Evolutionary conservation across 805 yeast genomes (phyloP).

Genomic region (Ogataea polymorpha): DNA sequence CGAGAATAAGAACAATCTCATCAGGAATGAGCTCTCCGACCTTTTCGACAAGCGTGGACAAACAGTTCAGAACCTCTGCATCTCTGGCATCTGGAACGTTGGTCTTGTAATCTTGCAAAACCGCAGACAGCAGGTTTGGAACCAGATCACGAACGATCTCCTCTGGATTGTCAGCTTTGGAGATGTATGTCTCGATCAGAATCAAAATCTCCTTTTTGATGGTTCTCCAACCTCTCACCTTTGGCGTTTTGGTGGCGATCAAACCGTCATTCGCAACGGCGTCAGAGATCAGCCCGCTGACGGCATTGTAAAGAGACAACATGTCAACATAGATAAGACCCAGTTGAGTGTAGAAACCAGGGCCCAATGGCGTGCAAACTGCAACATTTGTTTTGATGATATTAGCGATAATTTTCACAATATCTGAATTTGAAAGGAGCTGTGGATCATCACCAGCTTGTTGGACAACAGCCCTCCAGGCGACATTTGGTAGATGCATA

Average conservation of each 20-base stretch:
- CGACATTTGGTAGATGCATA: slow-evolving; percentile 90
- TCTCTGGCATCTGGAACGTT: slow-evolving; percentile 97
- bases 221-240: slow-evolving; percentile 92
- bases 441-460: slow-evolving; percentile 84
- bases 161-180: slow-evolving; percentile 81
- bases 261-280: slow-evolving; percentile 77
- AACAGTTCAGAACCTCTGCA: slow-evolving; percentile 94
- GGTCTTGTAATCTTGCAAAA: slow-evolving; percentile 81
- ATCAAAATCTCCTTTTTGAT: slow-evolving; percentile 91
- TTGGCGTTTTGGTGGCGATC: slow-evolving; percentile 91
- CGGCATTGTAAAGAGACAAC: slow-evolving; percentile 86
- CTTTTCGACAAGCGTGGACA: slow-evolving; percentile 83
- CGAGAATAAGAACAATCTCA: slow-evolving; percentile 82
- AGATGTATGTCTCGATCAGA: slow-evolving; percentile 82
- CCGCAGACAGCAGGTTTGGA: slow-evolving; percentile 78
- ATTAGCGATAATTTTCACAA: slow-evolving; percentile 89
- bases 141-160: slow-evolving; percentile 81
- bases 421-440: slow-evolving; percentile 69
- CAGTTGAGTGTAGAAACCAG: slow-evolving; percentile 84
- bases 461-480: slow-evolving; percentile 87
- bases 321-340: slow-evolving; percentile 84
- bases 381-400: slow-evolving; percentile 94
- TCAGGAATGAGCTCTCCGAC: slow-evolving; percentile 88
- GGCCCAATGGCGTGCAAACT: slow-evolving; percentile 91
- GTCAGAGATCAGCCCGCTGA: slow-evolving; percentile 78